Evolutionary conservation across 306 rosid genomes (phyloP), one percentile per base, ranked within the genome.

Genomic region (Chamaecrista fasciculata): DNA sequence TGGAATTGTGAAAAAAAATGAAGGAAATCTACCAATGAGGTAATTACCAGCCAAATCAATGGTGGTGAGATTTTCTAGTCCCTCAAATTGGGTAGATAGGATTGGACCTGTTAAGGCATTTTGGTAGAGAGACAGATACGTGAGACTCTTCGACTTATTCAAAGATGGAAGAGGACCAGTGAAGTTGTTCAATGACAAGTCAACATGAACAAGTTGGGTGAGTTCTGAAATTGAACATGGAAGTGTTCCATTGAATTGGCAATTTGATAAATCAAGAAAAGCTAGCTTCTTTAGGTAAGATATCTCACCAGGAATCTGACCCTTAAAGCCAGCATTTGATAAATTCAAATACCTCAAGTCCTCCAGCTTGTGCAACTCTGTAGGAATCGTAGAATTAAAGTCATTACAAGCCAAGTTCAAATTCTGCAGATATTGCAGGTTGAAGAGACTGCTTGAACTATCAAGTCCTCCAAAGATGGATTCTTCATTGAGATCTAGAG

Each of bases 181-280:
- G 50, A 81, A 76, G 3, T 61, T 69, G 15, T 84, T 84, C 1
- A 0, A 36, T 0, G 80, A 78, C 19, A 84, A n/a, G 47, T 78
- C 82, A 5, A 81, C 16, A 60, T 63, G 4, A 44, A 62, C 59
- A 20, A 84, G 73, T 18, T 67, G 24, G 49, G 70, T 63, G 43
- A 78, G 80, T 10, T 72, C 8, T 23, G 67, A 62, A 47, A 81
- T 4, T 2, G 82, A 68, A 33, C 0, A n/a, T n/a, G n/a, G n/a
- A n/a, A n/a, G n/a, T n/a, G n/a, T n/a, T n/a, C n/a, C n/a, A n/a
- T n/a, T n/a, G n/a, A n/a, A n/a, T n/a, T n/a, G n/a, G n/a, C n/a
- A n/a, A n/a, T n/a, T n/a, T n/a, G 83, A 82, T 10, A 80, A 11
- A 63, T 84, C 83, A 64, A 84, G 86, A 51, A 18, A 9, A 0